These are phyloP conservation scores for Themeda triandra DNA, from an alignment of 176 grass and related monocot species.

Conservation along the genomic window DNA sequence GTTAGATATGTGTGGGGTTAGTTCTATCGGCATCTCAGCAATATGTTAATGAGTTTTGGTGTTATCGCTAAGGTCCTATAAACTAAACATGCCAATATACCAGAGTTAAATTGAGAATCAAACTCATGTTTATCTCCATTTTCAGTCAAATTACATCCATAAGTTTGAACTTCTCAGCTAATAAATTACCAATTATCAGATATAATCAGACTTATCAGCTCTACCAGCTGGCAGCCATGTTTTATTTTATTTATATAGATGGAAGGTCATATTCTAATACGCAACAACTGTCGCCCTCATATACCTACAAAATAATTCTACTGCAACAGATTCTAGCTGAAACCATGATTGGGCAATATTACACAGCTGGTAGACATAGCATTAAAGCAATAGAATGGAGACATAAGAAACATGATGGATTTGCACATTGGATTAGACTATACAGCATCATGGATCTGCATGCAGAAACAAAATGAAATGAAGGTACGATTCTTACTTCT, in stretches of 20 bases:
- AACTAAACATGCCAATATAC: neutral
- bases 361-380: neutral
- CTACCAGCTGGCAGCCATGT: neutral
- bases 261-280: neutral
- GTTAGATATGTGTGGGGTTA: neutral
- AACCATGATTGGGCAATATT: conserved; percentile 16
- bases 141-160: neutral
- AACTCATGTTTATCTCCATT: neutral
- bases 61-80: neutral
- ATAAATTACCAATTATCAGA: neutral
- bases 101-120: neutral
- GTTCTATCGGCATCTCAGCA: neutral
- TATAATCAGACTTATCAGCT: neutral
- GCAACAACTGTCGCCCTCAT: neutral
- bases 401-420: neutral
- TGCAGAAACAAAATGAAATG: conserved; percentile 7
- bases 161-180: neutral
- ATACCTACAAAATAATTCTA: neutral
- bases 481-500: conserved; percentile 46
- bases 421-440: neutral
- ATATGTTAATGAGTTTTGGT: neutral
- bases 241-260: neutral
- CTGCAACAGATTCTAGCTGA: neutral
- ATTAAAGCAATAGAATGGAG: neutral
- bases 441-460: neutral